Evolutionary conservation across 345 rosid species (phyloP), one percentile per base, ranked within the genome.

Genomic region (Eucalyptus rudis): DNA sequence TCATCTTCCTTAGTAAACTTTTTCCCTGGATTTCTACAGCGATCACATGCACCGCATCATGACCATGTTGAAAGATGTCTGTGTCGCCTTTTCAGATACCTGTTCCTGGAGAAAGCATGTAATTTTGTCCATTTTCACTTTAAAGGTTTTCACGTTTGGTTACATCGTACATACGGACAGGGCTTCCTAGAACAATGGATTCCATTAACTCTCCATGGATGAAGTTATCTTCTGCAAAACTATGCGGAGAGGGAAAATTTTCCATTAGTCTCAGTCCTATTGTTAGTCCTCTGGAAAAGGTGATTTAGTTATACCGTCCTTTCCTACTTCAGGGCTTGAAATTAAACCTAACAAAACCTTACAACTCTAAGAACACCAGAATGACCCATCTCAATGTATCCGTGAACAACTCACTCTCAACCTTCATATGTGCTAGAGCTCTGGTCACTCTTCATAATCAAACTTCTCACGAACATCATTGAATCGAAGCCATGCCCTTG

Each of bases 401-500:
- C 36, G 36, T 64, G 76, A 62, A 62, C 29, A 29, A 62, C 76
- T 64, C 36, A 7, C 16, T 64, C 20, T 29, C 76, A 64, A 64
- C 76, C 36, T n/a, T 64, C 45, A 10, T 36, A 71, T 36, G 83
- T 71, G 83, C 47, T 19, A 71, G 45, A 19, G 45, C 45, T 19
- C 83, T 36, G 83, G 83, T 10, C 11, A 36, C 8, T 71, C 83
- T 40, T 71, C 83, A 40, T 10, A 40, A 36, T 71, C 47, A 24
- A 71, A 52, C 31, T 88, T 68, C 27, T 84, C 86, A 29, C 49
- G 92, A 15, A 8, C 81, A 76, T 49, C 87, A 20, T 79, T 89
- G 87, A 94, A 93, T 64, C 40, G 49, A 33, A 92, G 13, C 93
- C 90, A 88, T 89, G 31, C 87, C 89, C 87, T 95, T 84, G 92